Evolutionary conservation across 768 basidiomycete species (phyloP), one percentile per base, ranked within the genome.

Genomic region (Leccinellum luteum): DNA sequence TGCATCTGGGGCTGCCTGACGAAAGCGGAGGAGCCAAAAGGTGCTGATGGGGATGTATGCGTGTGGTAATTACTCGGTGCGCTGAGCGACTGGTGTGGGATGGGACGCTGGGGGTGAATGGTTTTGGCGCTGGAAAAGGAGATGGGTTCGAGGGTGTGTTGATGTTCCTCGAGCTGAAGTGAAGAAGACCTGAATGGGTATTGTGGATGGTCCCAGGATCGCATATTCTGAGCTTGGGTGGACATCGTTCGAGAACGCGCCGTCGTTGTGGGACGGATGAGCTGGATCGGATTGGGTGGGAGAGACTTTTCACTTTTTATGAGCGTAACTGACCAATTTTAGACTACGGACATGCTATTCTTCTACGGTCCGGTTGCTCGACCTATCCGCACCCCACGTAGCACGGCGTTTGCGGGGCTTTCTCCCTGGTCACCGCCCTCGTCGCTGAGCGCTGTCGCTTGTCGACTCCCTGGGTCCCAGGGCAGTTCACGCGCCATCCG

Each of bases 121-220:
- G 8, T 52, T n/a, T 27, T 63, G 28, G 48, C 12, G 30, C 15
- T 28, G 6, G 56, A 13, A 3, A 60, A 31, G 27, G 59, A 1
- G 38, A 41, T 41, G 17, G 38, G 38, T 4, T 70, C 59, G 15
- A 73, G 35, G 19, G 66, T 15, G 51, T 62, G 66, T 1, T 62
- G 47, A 2, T 58, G 56, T 23, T 74, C 70, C 23, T 74, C 71
- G 48, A 74, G 73, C 25, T 72, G 67, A 9, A 65, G 60, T 35
- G 34, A 35, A 10, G 66, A 51, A 3, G 59, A 66, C 12, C 50
- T 61, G 50, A 65, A 48, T 2, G 57, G 2, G 52, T 58, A 65
- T 10, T 61, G 62, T 0, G 48, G 25, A 2, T 62, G 61, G 41
- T 63, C 58, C 72, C 71, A 72, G 6, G 55, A 15, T 43, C 32